phyloP scores from a whole-genome alignment of 2,329 filamentous ascomycete genomes.

The Mollisiaceae sp. region DNA sequence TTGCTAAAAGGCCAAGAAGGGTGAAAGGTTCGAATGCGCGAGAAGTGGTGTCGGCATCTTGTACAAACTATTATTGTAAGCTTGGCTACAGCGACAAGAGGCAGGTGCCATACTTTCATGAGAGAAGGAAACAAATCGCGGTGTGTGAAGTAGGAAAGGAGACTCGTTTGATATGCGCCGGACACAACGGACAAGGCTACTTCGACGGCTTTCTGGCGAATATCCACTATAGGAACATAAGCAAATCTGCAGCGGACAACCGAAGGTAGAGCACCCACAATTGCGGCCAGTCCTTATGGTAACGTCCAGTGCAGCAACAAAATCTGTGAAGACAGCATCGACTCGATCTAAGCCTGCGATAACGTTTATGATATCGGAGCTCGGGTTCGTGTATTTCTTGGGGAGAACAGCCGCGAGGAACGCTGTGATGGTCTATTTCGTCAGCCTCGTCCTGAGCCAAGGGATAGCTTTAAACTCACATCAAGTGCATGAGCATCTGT shows the following conservation, averaged over 20 bases:
- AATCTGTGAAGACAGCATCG: conserved; percentile 85
- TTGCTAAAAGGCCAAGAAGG: conserved; percentile 84
- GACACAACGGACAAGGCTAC: conserved; percentile 84
- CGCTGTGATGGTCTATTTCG: conserved; percentile 78
- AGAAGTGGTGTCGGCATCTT: conserved; percentile 72
- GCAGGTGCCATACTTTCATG: conserved; percentile 73
- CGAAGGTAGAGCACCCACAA: conserved; percentile 55
- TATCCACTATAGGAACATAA: conserved; percentile 60
- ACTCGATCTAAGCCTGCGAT: conserved; percentile 89
- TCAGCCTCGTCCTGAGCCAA: conserved; percentile 45
- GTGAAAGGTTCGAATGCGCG: conserved; percentile 77
- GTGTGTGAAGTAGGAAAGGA: conserved; percentile 94
- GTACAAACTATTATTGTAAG: conserved; percentile 66
- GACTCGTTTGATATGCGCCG: conserved; percentile 93
- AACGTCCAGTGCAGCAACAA: conserved; percentile 81
- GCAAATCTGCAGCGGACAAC: conserved; percentile 17
- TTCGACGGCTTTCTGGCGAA: conserved; percentile 80
- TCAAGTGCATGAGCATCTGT: conserved; percentile 83
- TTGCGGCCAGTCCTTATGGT: conserved; percentile 78
- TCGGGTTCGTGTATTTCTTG: conserved; percentile 94
- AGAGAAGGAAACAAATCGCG: conserved; percentile 91
- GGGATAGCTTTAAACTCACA: conserved; percentile 56
- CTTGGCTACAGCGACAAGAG: neutral
- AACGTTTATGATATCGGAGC: conserved; percentile 90
- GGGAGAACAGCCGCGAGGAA: conserved; percentile 82